Evolutionary conservation across 495 filamentous ascomycete genomes (phyloP).

Genomic region (Aspergillus wentii): DNA sequence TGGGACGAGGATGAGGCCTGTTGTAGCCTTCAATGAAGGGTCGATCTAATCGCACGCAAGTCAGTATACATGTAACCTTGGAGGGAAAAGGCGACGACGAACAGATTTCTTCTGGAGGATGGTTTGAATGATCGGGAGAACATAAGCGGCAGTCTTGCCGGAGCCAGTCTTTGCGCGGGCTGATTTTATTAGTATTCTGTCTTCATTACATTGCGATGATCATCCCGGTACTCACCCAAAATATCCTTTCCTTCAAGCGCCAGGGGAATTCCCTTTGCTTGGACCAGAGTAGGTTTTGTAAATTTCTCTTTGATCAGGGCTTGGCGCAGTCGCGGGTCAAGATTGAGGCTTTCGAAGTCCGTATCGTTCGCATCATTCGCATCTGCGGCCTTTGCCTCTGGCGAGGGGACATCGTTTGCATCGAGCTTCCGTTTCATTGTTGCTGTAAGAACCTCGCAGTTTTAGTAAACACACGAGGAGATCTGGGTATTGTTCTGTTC

Average conservation of each 20-base stretch:
- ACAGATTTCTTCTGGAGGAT: constrained; percentile 75
- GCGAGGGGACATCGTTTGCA: constrained; percentile 51
- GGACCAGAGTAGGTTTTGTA: constrained; percentile 76
- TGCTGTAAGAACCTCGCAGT: constrained; percentile 5
- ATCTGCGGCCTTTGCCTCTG: constrained; percentile 23
- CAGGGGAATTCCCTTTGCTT: constrained; percentile 81
- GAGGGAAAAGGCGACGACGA: constrained; percentile 16
- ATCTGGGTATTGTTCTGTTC: constrained; percentile 7
- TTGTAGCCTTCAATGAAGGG: constrained; percentile 40
- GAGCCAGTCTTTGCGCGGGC: constrained; percentile 88
- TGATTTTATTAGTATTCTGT: constrained; percentile 24
- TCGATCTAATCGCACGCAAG: too few relatives aligned
- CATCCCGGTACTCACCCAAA: constrained; percentile 48
- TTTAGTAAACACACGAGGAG: neutral
- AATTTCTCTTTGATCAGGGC: constrained; percentile 81
- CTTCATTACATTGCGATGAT: neutral
- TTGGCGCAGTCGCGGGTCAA: constrained; percentile 83
- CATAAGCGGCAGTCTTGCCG: constrained; percentile 95
- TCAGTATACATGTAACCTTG: neutral
- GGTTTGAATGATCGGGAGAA: constrained; percentile 79
- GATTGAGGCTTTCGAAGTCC: constrained; percentile 51
- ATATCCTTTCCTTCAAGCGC: constrained; percentile 90
- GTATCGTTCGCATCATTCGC: constrained; percentile 12
- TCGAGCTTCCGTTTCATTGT: constrained; percentile 64
- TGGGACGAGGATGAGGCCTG: constrained; percentile 84